A percentile compares a stretch with the other conserved stretches of the same genome.
Conservation (phyloP, 805 yeast genomes). For the Schwanniomyces polymorphus region DNA sequence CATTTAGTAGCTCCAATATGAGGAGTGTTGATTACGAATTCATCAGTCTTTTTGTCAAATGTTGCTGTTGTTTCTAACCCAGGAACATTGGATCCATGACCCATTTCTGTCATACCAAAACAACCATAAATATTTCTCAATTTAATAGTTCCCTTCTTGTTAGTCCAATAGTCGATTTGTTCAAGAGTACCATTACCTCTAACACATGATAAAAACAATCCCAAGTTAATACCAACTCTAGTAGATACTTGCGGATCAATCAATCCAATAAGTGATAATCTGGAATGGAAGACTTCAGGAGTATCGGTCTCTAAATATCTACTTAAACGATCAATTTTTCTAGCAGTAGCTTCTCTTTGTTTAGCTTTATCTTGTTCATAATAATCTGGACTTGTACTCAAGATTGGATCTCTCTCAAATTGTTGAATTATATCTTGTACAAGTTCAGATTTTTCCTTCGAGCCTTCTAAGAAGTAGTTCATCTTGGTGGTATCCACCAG, state of each 20-base stretch:
- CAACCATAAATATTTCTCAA: constrained; percentile 62
- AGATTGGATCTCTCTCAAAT: constrained; percentile 66
- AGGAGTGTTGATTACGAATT: constrained; percentile 45
- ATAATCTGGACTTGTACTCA: constrained; percentile 51
- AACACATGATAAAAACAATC: constrained; percentile 77
- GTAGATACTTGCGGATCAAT: constrained; percentile 82
- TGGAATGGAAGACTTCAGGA: constrained; percentile 50
- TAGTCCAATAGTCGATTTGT: constrained; percentile 83
- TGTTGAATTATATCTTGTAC: constrained; percentile 55
- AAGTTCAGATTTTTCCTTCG: constrained; percentile 39
- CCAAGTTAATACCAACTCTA: constrained; percentile 84
- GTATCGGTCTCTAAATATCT: constrained; percentile 54
- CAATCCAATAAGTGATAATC: constrained; percentile 58
- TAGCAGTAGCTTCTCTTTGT: constrained; percentile 60
- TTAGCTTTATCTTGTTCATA: constrained; percentile 58
- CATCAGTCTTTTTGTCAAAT: constrained; percentile 39
- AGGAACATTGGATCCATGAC: constrained; percentile 61
- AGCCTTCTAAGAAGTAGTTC: constrained; percentile 44
- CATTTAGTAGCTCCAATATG: constrained; percentile 51
- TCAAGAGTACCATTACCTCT: constrained; percentile 86
- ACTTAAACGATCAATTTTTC: constrained; percentile 61
- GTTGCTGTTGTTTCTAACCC: constrained; percentile 58
- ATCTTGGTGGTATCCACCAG: constrained; percentile 35
- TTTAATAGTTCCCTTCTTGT: constrained; percentile 60
- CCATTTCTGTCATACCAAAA: constrained; percentile 66